Base-by-base conservation (phyloP, 805 yeast genomes). In the Pichia phayaonensis region DNA sequence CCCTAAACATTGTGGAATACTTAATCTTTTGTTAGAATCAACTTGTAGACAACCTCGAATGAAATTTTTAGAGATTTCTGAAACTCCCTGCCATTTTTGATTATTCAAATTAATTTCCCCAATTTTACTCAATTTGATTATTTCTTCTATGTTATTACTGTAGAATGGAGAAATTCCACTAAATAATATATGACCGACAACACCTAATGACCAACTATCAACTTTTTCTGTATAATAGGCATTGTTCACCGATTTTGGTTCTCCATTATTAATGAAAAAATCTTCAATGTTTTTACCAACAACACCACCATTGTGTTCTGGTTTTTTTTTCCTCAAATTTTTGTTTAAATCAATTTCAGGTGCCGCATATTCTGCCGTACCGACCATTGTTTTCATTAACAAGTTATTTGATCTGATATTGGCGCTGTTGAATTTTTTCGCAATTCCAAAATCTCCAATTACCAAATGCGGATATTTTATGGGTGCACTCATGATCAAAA, bases 151-250 rank as follows among this genome's bases (percentile, higher is more conserved):
- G 46, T 73, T 50, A 2, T 70, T 75, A 13, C 62, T 53, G 56
- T 75, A 79, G 57, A 83, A 83, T 7, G 88, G 87, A 0, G 87
- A 81, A 2, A 80, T 70, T 0, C 86, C 87, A 40, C 82, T 79
- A 16, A 82, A 63, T 63, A 83, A 64, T 13, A 83, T 79, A 62
- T 81, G 81, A 4, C 74, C 59, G 16, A 83, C 74, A 0, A 83
- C 75, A 0, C 89, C 89, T 4, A 83, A 57, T 1, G 89, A 83
- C 90, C 89, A 83, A 39, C 81, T 62, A 62, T 83, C 89, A 59
- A 86, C 81, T 57, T 78, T 79, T 29, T 64, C 66, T 52, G 73
- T 76, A 58, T 82, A 81, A 34, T 34, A 34, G 4, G 3, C 11
- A n/a, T n/a, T n/a, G n/a, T n/a, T 29, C 6, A 13, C 20, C 11